phyloP scores from a whole-genome alignment of 768 basidiomycete species.

The Dendrothele bispora region DNA sequence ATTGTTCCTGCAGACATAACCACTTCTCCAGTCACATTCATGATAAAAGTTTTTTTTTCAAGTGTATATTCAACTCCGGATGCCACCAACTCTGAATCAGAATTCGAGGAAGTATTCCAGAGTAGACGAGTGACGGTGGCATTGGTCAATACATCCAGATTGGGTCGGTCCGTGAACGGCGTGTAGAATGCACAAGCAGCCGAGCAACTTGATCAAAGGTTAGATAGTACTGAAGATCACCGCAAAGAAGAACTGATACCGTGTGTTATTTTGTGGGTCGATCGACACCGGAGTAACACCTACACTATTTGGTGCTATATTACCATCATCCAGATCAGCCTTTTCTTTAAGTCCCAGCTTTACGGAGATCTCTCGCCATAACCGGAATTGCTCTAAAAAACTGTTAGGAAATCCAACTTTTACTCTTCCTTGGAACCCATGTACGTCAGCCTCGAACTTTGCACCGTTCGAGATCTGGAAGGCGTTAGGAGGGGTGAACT shows the following conservation, averaged over 20 bases:
- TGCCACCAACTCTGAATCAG: slow-evolving; percentile 33
- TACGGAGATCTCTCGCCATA: slow-evolving; percentile 25
- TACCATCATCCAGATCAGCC: slow-evolving; percentile 25
- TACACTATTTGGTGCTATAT: slow-evolving; percentile 24
- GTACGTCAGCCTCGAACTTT: slow-evolving; percentile 20
- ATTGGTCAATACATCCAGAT: slow-evolving; percentile 56
- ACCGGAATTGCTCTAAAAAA: slow-evolving; percentile 26
- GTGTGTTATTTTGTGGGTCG: slow-evolving; percentile 29
- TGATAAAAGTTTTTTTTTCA: slow-evolving; percentile 25
- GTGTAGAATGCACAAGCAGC: slow-evolving; percentile 31
- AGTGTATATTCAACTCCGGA: slow-evolving; percentile 46
- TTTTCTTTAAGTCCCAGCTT: slow-evolving; percentile 20
- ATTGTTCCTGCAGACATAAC: too few species aligned
- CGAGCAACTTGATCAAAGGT: slow-evolving; percentile 20
- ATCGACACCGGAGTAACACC: slow-evolving; percentile 29
- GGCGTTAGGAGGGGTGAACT: too few species aligned
- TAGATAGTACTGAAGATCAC: too few species aligned
- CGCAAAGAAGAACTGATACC: slow-evolving; percentile 20
- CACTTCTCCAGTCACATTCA: too few species aligned
- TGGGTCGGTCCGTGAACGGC: slow-evolving; percentile 31
- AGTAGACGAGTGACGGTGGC: slow-evolving; percentile 54
- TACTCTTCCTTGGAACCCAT: slow-evolving; percentile 27
- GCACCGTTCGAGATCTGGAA: slow-evolving; percentile 26
- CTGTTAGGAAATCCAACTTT: slow-evolving; percentile 34
- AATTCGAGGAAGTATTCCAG: too few species aligned